Percentiles rank a stretch among this genome's conserved stretches.
Evolutionary conservation across 208 protist genomes (phyloP).

Genomic region (Trypanosoma theileri): DNA sequence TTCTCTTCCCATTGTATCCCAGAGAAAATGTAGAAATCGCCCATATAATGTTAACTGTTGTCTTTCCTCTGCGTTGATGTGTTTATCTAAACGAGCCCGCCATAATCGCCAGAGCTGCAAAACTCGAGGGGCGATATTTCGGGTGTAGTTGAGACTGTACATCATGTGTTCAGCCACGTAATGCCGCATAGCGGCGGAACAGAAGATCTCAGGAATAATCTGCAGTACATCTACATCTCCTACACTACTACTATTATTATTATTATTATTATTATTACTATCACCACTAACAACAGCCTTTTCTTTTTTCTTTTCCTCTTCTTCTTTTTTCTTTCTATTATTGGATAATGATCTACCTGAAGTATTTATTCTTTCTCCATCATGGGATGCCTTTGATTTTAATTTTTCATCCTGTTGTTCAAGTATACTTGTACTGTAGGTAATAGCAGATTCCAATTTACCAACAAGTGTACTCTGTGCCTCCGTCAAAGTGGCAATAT

Average conservation of each 20-base stretch:
- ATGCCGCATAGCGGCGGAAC: slow-evolving; percentile 38
- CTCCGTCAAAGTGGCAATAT: slow-evolving; percentile 53
- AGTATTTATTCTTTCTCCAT: slow-evolving; percentile 5
- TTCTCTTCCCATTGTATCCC: slow-evolving; percentile 39
- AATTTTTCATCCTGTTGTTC: slow-evolving; percentile 33
- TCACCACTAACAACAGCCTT: not conserved
- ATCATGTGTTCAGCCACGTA: slow-evolving; percentile 81
- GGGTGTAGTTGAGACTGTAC: slow-evolving; percentile 69
- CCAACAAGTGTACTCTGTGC: slow-evolving; percentile 49
- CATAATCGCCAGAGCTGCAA: slow-evolving; percentile 53
- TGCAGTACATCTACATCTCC: not conserved
- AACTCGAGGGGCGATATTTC: slow-evolving; percentile 53
- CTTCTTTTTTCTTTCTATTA: not conserved
- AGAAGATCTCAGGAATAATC: slow-evolving; percentile 24
- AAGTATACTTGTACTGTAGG: slow-evolving; percentile 32
- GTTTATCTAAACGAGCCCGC: slow-evolving; percentile 21
- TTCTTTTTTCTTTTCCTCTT: not conserved
- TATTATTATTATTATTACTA: not conserved
- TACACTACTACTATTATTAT: not conserved
- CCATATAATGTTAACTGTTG: slow-evolving; percentile 27
- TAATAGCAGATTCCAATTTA: slow-evolving; percentile 40
- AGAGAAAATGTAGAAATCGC: slow-evolving; percentile 59
- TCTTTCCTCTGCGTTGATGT: slow-evolving; percentile 3
- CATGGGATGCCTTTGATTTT: slow-evolving; percentile 26
- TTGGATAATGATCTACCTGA: not conserved